A percentile compares a stretch with the other conserved stretches of the same genome.
phyloP scores from a whole-genome alignment of 768 basidiomycete genomes.

The Suillus fuscotomentosus region DNA sequence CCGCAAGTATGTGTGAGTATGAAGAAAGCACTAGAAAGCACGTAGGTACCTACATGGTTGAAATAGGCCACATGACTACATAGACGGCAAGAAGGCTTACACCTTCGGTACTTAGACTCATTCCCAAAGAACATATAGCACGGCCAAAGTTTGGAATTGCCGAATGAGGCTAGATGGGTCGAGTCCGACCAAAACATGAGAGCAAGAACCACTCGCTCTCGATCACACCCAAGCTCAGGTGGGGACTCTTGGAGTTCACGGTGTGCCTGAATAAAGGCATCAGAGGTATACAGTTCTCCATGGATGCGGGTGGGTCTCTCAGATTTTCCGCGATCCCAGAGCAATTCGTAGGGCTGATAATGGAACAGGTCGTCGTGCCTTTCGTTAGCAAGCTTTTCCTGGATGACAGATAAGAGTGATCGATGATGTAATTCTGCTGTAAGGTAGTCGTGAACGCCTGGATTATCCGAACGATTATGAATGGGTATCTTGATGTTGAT shows the following conservation, averaged over 20 bases:
- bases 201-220: slow-evolving; percentile 14
- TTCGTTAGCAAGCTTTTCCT: slow-evolving; percentile 16
- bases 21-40: neutral
- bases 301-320: slow-evolving; percentile 7
- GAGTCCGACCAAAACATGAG: slow-evolving; percentile 33
- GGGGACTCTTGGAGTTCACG: slow-evolving; percentile 15
- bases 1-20: too few species aligned
- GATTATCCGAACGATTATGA: slow-evolving; percentile 4
- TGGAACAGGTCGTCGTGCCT: slow-evolving; percentile 12
- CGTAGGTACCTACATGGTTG: neutral
- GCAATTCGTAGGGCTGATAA: slow-evolving; percentile 20
- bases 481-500: slow-evolving; percentile 11
- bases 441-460: slow-evolving; percentile 7
- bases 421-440: slow-evolving; percentile 10
- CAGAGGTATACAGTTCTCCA: slow-evolving; percentile 19
- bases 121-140: slow-evolving; percentile 23
- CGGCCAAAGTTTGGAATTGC: slow-evolving; percentile 25
- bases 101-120: slow-evolving; percentile 17
- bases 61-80: slow-evolving; percentile 13
- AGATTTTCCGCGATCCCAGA: slow-evolving; percentile 4
- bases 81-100: slow-evolving; percentile 14
- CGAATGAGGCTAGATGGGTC: slow-evolving; percentile 31
- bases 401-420: slow-evolving; percentile 11
- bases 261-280: slow-evolving; percentile 17
- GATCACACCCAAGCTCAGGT: slow-evolving; percentile 13